Evolutionary conservation across 2,329 filamentous ascomycete species (phyloP).

Genomic region (Beauveria rudraprayagi): DNA sequence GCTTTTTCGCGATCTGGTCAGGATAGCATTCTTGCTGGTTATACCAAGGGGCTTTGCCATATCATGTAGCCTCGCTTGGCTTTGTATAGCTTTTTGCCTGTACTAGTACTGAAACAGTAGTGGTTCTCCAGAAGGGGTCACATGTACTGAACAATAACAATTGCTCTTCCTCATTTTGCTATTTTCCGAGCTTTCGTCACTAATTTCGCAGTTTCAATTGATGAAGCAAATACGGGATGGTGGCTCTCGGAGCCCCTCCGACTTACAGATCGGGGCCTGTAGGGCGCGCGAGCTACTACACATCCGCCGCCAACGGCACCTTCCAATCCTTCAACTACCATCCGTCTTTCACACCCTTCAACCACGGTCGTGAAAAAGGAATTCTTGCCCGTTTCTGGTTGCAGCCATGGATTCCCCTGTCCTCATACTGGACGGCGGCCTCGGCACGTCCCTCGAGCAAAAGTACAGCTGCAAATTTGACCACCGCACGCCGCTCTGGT

Average conservation of each 20-base stretch:
- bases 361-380: neutral
- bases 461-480: conserved; percentile 45
- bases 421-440: conserved; percentile 55
- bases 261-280: neutral
- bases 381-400: neutral
- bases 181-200: no score
- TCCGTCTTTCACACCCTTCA: neutral
- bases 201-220: neutral
- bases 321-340: neutral
- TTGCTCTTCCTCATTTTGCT: no score
- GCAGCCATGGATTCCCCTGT: conserved; percentile 20
- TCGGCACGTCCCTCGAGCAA: conserved; percentile 59
- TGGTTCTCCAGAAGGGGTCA: no score
- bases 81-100: neutral
- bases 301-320: neutral
- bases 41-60: neutral
- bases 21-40: neutral
- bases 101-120: neutral
- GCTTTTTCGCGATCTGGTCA: neutral
- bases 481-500: conserved; percentile 54
- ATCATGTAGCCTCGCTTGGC: neutral
- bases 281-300: neutral
- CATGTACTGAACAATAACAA: no score
- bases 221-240: neutral
- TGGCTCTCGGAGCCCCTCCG: neutral